These are phyloP conservation scores for Bacterosira constricta DNA, from an alignment of 108 stramenopile genomes.

Conservation along the genomic window DNA sequence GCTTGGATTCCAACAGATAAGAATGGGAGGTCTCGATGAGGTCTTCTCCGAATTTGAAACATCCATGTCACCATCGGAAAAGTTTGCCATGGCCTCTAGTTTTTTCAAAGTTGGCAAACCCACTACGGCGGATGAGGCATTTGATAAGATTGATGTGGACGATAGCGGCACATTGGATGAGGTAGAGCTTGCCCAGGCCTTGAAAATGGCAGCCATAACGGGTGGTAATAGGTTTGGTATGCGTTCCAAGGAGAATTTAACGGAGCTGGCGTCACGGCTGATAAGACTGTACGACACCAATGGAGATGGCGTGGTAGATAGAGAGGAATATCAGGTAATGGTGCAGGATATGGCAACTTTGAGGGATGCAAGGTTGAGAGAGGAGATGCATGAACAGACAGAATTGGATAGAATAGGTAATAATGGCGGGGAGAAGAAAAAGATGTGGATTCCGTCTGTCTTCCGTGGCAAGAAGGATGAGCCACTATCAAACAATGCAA, in stretches of 20 bases:
- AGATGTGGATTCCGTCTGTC: conserved; percentile 5
- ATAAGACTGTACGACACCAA: conserved; percentile 79
- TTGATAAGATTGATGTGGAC: conserved; percentile 82
- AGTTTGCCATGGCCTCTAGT: not conserved
- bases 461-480: not conserved
- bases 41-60: conserved; percentile 23
- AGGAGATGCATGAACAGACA: conserved; percentile 14
- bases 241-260: conserved; percentile 40
- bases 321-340: conserved; percentile 82
- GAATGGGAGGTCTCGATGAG: conserved; percentile 66
- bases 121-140: conserved; percentile 76
- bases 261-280: conserved; percentile 68
- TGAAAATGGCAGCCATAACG: conserved; percentile 59
- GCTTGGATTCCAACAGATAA: conserved; percentile 72
- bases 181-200: conserved; percentile 74
- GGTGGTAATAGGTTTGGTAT: conserved; percentile 25
- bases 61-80: conserved; percentile 15
- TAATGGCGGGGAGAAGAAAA: conserved; percentile 5
- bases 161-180: conserved; percentile 76
- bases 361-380: conserved; percentile 31
- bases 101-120: conserved; percentile 6
- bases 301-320: conserved; percentile 85
- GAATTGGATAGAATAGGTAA: not conserved
- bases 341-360: conserved; percentile 86
- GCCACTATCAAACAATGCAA: conserved; percentile 22